These are phyloP conservation scores for Escovopsis sp. DNA, from an alignment of 2,329 filamentous ascomycete genomes.

Conservation along the genomic window DNA sequence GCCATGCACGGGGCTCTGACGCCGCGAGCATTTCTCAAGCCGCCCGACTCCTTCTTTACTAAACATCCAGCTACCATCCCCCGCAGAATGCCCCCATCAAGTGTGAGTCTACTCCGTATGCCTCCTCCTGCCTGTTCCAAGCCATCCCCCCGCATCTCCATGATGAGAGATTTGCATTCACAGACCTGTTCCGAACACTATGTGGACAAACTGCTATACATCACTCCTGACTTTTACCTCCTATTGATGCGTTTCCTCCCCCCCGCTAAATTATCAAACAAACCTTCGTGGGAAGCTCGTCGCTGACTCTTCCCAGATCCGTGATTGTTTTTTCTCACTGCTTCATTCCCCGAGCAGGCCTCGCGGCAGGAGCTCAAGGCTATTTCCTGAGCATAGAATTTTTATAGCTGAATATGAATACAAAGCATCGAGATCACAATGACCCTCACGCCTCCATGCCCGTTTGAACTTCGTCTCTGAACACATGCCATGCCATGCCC, in stretches of 20 bases:
- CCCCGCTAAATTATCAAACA: neutral
- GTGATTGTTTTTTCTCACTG: no score
- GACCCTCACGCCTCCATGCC: no score
- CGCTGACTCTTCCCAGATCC: neutral
- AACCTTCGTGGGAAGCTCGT: neutral
- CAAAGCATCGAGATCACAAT: no score
- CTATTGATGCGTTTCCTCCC: neutral
- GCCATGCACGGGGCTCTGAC: no score
- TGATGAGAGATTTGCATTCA: slow-evolving; percentile 18
- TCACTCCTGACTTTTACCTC: slow-evolving; percentile 6
- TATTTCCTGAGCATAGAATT: no score
- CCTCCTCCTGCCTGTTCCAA: neutral
- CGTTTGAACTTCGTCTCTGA: slow-evolving; percentile 1
- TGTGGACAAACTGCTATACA: slow-evolving; percentile 16
- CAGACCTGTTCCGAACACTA: slow-evolving; percentile 20
- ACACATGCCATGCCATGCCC: neutral
- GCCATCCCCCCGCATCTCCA: slow-evolving; percentile 1
- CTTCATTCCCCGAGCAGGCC: no score
- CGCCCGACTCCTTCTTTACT: neutral
- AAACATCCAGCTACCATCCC: no score
- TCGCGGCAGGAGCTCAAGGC: no score
- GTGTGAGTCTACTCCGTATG: neutral
- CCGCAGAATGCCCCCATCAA: neutral
- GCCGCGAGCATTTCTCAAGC: no score
- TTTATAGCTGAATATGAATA: no score